A percentile compares a stretch with the other conserved stretches of the same genome.
Evolutionary conservation across 352 stramenopile genomes (phyloP).

Genomic region (Phytophthora podocarpi): DNA sequence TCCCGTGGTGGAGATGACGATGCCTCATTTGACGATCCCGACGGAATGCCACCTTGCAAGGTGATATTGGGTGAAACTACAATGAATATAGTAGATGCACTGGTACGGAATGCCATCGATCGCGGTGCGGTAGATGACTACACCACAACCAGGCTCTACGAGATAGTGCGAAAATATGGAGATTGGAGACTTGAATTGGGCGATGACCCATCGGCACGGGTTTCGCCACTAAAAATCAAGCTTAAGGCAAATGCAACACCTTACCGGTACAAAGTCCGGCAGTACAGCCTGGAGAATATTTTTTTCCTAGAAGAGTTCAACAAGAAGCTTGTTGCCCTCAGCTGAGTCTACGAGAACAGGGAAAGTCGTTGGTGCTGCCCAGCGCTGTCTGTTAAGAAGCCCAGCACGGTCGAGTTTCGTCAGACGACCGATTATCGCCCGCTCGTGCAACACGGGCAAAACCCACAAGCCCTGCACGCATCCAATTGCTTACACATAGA

Average conservation of each 20-base stretch:
- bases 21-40: neutral
- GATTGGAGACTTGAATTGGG: conserved; percentile 8
- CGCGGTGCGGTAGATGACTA: conserved; percentile 2
- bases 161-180: neutral
- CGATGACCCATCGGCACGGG: neutral
- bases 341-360: no score
- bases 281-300: no score
- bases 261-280: no score
- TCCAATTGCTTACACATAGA: conserved; percentile 28
- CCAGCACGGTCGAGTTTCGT: no score
- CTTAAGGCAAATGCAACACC: no score
- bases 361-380: no score
- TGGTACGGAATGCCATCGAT: conserved; percentile 7
- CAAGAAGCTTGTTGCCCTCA: no score
- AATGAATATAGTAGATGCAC: neutral
- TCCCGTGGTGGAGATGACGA: neutral
- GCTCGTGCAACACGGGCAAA: conserved; percentile 16
- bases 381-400: no score
- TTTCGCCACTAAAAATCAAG: no score
- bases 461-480: conserved; percentile 13
- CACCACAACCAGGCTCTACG: neutral
- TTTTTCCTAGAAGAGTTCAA: no score
- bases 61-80: neutral
- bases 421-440: no score
- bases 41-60: neutral